phyloP scores from a whole-genome alignment of 805 yeast genomes.

The Metschnikowia orientalis region DNA sequence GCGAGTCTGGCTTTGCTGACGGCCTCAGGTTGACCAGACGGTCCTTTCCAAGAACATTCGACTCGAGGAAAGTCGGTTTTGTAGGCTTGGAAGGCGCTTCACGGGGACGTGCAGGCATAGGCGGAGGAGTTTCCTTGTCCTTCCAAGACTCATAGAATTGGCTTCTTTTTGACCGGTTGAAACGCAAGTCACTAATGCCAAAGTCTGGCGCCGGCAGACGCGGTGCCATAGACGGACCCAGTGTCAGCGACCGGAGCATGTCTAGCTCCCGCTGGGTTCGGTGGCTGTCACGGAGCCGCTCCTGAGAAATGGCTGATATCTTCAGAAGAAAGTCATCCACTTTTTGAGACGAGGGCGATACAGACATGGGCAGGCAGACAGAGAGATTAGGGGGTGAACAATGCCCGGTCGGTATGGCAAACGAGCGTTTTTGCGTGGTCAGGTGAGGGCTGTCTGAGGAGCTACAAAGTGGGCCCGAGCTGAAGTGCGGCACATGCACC shows the following conservation, averaged over 20 bases:
- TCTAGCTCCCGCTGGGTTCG: constrained; percentile 32
- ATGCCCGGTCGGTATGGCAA: neutral
- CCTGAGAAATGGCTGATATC: constrained; percentile 35
- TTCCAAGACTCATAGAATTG: constrained; percentile 8
- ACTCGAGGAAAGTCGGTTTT: no score
- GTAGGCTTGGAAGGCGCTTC: neutral
- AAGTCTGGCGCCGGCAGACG: constrained; percentile 4
- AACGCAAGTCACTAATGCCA: constrained; percentile 14
- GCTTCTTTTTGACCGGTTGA: constrained; percentile 15
- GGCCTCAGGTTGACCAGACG: neutral
- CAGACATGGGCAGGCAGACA: constrained; percentile 2
- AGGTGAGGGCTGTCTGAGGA: no score
- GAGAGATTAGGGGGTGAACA: neutral
- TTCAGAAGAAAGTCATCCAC: constrained; percentile 37
- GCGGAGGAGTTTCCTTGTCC: constrained; percentile 16
- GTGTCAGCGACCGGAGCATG: constrained; percentile 20
- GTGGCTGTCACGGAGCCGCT: constrained; percentile 31
- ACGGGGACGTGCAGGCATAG: constrained; percentile 10
- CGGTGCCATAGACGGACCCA: neutral
- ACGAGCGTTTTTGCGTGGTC: no score
- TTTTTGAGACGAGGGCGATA: constrained; percentile 29
- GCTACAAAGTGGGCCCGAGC: no score
- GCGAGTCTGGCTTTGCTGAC: constrained; percentile 1
- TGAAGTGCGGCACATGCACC: no score
- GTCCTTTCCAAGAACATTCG: neutral